Evolutionary conservation across 768 basidiomycete species (phyloP), one percentile per base, ranked within the genome.

Genomic region (Suillus paluster): DNA sequence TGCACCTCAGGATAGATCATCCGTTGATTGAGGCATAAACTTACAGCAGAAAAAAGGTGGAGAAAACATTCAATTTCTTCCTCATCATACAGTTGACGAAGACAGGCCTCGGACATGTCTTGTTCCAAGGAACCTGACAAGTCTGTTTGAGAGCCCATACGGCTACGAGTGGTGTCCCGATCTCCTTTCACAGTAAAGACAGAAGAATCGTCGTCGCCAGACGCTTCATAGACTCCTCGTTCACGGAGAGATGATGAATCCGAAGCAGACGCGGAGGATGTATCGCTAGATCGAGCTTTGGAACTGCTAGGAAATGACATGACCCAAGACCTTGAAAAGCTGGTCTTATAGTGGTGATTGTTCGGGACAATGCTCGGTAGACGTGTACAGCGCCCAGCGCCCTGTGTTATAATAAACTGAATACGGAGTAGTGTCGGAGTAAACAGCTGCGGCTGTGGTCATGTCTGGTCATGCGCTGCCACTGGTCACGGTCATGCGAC

Each of bases 51-150:
- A 72, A 90, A 90, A n/a, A 89, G 68, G 48, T 75, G 69, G 33
- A 90, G 73, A 68, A 86, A 89, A 30, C 85, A 76, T 17, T 85
- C 80, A 15, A 88, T 83, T 74, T 89, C 87, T 68, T 88, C 86
- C 58, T 83, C 80, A 27, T 90, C 87, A 63, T 85, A 89, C 30
- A 86, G 66, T 44, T 84, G 80, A 44, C 89, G 77, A 21, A 90
- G 76, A 66, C 88, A 77, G 27, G 73, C 71, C 67, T 89, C 86
- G 9, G 81, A 80, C 30, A 86, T 68, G 5, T 76, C 75, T 42
- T 70, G 71, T 52, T 76, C 72, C 30, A 27, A 30, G 59, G 59
- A 61, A 21, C 25, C 34, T 42, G 38, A 19, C 23, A 55, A 19
- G 23, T 55, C 54, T 39, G 38, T 39, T 55, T 27, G 54, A 39